Conservation (phyloP, 2,329 filamentous ascomycete species). For the Scedosporium boydii region DNA sequence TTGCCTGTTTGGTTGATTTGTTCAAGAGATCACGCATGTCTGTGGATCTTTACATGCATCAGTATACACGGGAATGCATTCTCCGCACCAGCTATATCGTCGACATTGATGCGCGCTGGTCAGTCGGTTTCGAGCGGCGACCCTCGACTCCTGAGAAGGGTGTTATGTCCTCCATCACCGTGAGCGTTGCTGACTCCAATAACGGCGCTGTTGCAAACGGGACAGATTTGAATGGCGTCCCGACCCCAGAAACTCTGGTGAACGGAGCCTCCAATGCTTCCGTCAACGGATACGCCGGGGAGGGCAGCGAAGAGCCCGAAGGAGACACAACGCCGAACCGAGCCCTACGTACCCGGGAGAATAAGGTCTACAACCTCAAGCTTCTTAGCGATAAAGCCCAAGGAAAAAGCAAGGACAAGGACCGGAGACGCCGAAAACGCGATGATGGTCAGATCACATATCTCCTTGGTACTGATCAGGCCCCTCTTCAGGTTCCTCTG, state of each 20-base stretch:
- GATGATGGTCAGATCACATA: slow-evolving; percentile 37
- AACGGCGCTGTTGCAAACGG: slow-evolving; percentile 8
- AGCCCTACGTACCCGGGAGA: slow-evolving; percentile 36
- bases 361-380: slow-evolving; percentile 51
- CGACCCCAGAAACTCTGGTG: slow-evolving; percentile 7
- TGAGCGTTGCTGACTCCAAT: slow-evolving; percentile 24
- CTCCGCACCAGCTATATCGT: slow-evolving; percentile 34
- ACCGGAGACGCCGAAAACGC: slow-evolving; percentile 11
- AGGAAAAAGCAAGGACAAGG: slow-evolving; percentile 29
- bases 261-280: slow-evolving; percentile 12
- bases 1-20: slow-evolving; percentile 7
- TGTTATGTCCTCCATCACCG: slow-evolving; percentile 34
- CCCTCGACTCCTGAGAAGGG: slow-evolving; percentile 23
- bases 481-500: slow-evolving; percentile 35
- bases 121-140: slow-evolving; percentile 21
- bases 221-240: slow-evolving; percentile 9
- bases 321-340: slow-evolving; percentile 42
- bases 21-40: slow-evolving; percentile 5
- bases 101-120: slow-evolving; percentile 39
- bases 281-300: slow-evolving; percentile 22
- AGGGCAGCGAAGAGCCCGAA: slow-evolving; percentile 34
- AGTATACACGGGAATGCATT: slow-evolving; percentile 5
- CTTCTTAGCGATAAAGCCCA: slow-evolving; percentile 47
- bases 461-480: slow-evolving; percentile 31
- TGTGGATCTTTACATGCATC: slow-evolving; percentile 5